Base-by-base conservation (phyloP, 345 rosid genomes). In the Excoecaria cochinchinensis region DNA sequence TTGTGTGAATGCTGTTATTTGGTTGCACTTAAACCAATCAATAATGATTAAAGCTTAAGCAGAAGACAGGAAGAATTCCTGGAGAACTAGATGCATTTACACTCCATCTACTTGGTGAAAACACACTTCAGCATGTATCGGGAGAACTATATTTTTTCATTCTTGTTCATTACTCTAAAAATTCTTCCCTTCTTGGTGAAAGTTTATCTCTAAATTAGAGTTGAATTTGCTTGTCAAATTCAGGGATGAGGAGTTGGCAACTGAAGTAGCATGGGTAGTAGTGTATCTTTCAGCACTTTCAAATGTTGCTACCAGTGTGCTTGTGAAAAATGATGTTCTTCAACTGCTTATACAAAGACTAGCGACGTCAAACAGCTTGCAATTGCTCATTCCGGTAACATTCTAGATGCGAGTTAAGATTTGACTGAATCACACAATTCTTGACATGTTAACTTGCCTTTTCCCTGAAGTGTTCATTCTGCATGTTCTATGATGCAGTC, bases 271-370 rank as follows among this genome's bases (percentile, higher is more conserved):
- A 75, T 91, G 99, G 98, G 89, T 91, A 17, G 90, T 91, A 80
- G 99, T 90, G 64, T 95, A 91, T 88, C 98, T 95, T 60, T 95
- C 99, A 36, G 98, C 99, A 52, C 98, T 93, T 59, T 95, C 99
- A 71, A 89, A 90, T 85, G 65, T 82, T 6, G 97, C 95, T 60
- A 87, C 97, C 65, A 80, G 80, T 82, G 52, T 90, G 84, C 83
- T 95, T 71, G 88, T 91, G 82, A 95, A 91, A 74, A 86, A 87
- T 62, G 90, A 88, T 84, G 88, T 82, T 78, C 85, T 91, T 78
- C 90, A 78, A 69, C 81, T 89, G 56, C 97, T 95, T 73, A 89
- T 93, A 38, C 90, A 95, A 81, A 88, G 91, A 87, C 87, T 95
- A 83, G 89, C 94, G 69, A 74, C 84, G 46, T 89, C 99, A 78